phyloP scores from a whole-genome alignment of 805 yeast genomes.

The Candida chilensis region DNA sequence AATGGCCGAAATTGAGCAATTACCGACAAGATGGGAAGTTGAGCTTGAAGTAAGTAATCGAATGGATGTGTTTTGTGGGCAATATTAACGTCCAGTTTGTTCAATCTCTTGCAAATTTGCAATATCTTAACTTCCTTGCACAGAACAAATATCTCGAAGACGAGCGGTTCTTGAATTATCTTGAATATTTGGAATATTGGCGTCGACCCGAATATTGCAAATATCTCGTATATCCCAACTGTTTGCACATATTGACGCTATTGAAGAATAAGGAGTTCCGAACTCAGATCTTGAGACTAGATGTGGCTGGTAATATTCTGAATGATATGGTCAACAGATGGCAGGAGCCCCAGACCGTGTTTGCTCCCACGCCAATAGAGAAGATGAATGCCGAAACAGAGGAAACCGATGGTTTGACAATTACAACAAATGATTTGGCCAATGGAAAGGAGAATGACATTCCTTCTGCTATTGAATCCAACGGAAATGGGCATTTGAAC shows the following conservation, averaged over 20 bases:
- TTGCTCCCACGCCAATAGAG: slow-evolving; percentile 1
- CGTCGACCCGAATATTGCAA: slow-evolving; percentile 58
- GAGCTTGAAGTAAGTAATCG: slow-evolving; percentile 59
- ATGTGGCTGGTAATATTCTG: slow-evolving; percentile 50
- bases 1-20: slow-evolving; percentile 11
- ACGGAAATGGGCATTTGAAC: too few relatives aligned
- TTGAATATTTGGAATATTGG: slow-evolving; percentile 85
- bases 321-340: slow-evolving; percentile 73
- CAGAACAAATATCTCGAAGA: slow-evolving; percentile 73
- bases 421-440: background rate
- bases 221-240: slow-evolving; percentile 78
- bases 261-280: slow-evolving; percentile 45
- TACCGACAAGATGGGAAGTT: slow-evolving; percentile 83
- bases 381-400: background rate
- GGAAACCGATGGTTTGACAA: background rate
- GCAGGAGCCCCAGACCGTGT: slow-evolving; percentile 21
- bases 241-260: slow-evolving; percentile 70
- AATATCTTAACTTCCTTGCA: slow-evolving; percentile 77
- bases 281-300: slow-evolving; percentile 44
- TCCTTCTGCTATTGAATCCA: too few relatives aligned
- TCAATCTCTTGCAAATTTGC: slow-evolving; percentile 85
- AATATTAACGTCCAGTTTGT: slow-evolving; percentile 45
- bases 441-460: background rate
- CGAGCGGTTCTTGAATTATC: slow-evolving; percentile 62
- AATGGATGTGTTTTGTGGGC: slow-evolving; percentile 3